These are phyloP conservation scores for Acorus gramineus DNA, from an alignment of 106 monocot genomes.

Conservation along the genomic window DNA sequence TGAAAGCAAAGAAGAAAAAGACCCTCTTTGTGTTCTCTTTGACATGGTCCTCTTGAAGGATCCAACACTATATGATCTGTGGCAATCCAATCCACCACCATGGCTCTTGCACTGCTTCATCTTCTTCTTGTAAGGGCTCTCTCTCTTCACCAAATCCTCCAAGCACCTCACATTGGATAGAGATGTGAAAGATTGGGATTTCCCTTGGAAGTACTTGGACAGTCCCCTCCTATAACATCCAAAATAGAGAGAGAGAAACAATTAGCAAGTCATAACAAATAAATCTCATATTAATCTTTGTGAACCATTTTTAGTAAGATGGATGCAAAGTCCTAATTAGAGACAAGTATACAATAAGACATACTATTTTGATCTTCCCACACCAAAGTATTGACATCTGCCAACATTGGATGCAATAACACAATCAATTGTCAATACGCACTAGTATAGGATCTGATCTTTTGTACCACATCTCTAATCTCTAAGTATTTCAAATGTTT, in stretches of 20 bases:
- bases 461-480: too few relatives aligned
- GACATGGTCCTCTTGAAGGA: constrained; percentile 5
- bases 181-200: constrained; percentile 46
- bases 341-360: too few relatives aligned
- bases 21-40: constrained; percentile 6
- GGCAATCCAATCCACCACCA: neutral
- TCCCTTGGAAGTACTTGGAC: constrained; percentile 45
- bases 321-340: too few relatives aligned
- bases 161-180: constrained; percentile 24
- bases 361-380: too few relatives aligned
- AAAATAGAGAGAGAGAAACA: neutral
- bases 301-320: too few relatives aligned
- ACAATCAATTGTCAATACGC: too few relatives aligned
- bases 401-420: too few relatives aligned
- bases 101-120: constrained; percentile 8
- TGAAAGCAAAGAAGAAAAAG: constrained; percentile 14
- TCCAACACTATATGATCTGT: constrained; percentile 4
- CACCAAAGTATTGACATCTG: too few relatives aligned
- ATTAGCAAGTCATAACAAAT: neutral
- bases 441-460: too few relatives aligned
- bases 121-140: constrained; percentile 19
- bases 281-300: too few relatives aligned
- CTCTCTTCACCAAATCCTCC: constrained; percentile 40
- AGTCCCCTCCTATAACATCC: constrained; percentile 36
- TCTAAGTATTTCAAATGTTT: too few relatives aligned